Base-by-base conservation (phyloP, 169 alveolate genomes). In the Eimeria praecox region DNA sequence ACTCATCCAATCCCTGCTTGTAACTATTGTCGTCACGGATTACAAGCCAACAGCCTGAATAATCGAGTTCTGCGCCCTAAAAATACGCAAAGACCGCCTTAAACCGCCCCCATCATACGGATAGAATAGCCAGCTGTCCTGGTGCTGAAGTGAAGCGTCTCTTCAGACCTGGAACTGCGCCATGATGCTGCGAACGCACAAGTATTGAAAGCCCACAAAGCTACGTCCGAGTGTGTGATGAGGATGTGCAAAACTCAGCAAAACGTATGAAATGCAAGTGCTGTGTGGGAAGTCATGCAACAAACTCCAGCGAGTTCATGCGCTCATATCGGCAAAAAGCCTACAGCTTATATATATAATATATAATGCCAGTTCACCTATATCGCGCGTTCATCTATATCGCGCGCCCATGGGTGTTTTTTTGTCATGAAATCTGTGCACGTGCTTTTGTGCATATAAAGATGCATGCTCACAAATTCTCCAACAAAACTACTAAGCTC, bases 161-260 rank as follows among this genome's bases (percentile, higher is more conserved):
- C 66, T 64, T 62, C 62, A 87, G 59, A 9, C 82, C 93, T 87
- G 93, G 62, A 87, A 87, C 62, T 87, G 93, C 35, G 40, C 82
- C 93, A 87, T 87, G 82, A 87, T 62, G 22, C 93, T 87, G 93
- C 93, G 27, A 3, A 5, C 56, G 27, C 78, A 40, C 69, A 27
- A 62, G 2, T 49, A 49, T 14, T 71, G 33, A 20, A 14, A n/a
- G 24, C 1, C 46, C 1, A 10, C 10, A 14, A 16, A 14, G 12
- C 6, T 49, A 78, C 10, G 18, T 42, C 6, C 0, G 40, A 5
- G 22, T 16, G 6, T 24, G 6, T 10, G 18, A 44, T 10, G 40
- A 73, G 35, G 49, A 38, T 4, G 83, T 20, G 49, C 10, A 38
- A 35, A 22, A 44, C 66, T 5, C n/a, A 83, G 14, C 20, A 20